These are phyloP conservation scores for Cornus controversa DNA, from an alignment of 148 eudicot genomes.

Conservation along the genomic window DNA sequence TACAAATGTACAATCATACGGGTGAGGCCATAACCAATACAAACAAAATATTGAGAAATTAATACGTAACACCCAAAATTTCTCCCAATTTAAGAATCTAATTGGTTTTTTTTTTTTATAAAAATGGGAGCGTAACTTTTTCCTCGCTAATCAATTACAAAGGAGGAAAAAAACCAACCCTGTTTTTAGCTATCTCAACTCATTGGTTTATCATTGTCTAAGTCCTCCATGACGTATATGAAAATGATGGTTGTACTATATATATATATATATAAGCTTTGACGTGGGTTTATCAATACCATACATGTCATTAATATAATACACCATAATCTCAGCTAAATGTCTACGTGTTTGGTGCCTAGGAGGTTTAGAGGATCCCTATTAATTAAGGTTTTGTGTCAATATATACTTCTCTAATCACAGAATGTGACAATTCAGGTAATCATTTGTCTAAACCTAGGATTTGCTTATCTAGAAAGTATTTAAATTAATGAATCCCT, in stretches of 20 bases:
- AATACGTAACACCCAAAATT: too few relatives aligned
- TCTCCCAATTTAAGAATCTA: too few relatives aligned
- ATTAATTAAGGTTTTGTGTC: neutral
- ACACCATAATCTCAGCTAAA: constrained; percentile 5
- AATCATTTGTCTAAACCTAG: neutral
- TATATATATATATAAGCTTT: neutral
- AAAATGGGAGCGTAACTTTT: too few relatives aligned
- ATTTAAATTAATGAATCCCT: too few relatives aligned
- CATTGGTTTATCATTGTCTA: too few relatives aligned
- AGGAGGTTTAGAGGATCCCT: neutral
- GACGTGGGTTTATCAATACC: neutral
- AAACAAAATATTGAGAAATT: too few relatives aligned
- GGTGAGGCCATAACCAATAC: too few relatives aligned
- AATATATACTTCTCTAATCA: too few relatives aligned
- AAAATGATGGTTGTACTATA: neutral
- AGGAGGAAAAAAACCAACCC: too few relatives aligned
- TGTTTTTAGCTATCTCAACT: neutral
- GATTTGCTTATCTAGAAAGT: neutral
- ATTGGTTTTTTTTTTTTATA: too few relatives aligned
- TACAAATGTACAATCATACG: too few relatives aligned
- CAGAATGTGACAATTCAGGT: neutral
- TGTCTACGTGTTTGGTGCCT: neutral
- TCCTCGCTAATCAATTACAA: too few relatives aligned
- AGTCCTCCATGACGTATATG: neutral
- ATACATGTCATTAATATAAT: neutral